Evolutionary conservation across 78 protist genomes (phyloP).

Genomic region (Dictyostelium purpureum): DNA sequence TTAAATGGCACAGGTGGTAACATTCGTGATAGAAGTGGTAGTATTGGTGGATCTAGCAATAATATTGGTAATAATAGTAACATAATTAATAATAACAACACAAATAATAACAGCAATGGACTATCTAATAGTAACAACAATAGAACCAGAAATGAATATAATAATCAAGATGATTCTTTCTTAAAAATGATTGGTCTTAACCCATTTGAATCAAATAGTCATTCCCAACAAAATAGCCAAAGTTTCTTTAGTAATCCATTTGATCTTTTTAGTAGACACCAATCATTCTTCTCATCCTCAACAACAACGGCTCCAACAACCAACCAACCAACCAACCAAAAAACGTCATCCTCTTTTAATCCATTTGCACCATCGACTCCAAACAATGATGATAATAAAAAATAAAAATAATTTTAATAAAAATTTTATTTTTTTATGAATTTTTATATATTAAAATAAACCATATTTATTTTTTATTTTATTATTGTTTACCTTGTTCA

Average conservation of each 20-base stretch:
- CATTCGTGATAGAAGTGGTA: not conserved
- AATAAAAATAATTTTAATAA: too few relatives aligned
- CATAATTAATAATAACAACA: not conserved
- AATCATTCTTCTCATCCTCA: not conserved
- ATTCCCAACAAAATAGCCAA: not conserved
- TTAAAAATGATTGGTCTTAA: not conserved
- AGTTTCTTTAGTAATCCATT: not conserved
- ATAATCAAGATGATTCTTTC: not conserved
- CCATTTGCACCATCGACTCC: too few relatives aligned
- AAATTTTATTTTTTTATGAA: too few relatives aligned
- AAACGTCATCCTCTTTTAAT: too few relatives aligned
- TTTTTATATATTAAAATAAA: too few relatives aligned
- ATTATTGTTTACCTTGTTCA: too few relatives aligned
- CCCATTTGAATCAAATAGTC: not conserved
- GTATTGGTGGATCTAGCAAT: not conserved
- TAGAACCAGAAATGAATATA: not conserved
- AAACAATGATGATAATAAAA: too few relatives aligned
- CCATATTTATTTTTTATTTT: too few relatives aligned
- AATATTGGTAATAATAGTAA: not conserved
- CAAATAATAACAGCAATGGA: not conserved
- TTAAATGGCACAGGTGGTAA: not conserved
- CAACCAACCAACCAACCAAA: not conserved
- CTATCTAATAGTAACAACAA: not conserved
- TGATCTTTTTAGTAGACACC: constrained; percentile 7
- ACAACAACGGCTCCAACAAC: not conserved